These are phyloP conservation scores for Oligophagozyma castellii DNA, from an alignment of 1,139 yeast genomes.

Conservation along the genomic window DNA sequence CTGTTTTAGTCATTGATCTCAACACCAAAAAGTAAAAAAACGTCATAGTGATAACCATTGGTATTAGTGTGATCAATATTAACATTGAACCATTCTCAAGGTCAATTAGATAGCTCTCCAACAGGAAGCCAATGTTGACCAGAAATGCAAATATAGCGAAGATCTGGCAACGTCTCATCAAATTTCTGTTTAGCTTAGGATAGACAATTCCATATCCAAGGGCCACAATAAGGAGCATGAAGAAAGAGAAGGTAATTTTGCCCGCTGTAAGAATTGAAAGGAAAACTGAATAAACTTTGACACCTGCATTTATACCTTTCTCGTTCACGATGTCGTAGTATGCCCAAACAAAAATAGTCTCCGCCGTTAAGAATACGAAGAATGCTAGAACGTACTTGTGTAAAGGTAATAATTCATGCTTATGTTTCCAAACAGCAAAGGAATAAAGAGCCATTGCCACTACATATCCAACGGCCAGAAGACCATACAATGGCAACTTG, in stretches of 20 bases:
- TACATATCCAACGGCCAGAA: slow-evolving; percentile 70
- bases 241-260: slow-evolving; percentile 79
- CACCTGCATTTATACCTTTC: slow-evolving; percentile 43
- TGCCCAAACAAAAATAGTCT: slow-evolving; percentile 83
- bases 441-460: slow-evolving; percentile 71
- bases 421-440: slow-evolving; percentile 74
- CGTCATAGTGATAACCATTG: slow-evolving; percentile 57
- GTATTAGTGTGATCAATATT: slow-evolving; percentile 40
- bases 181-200: slow-evolving; percentile 61
- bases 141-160: slow-evolving; percentile 63
- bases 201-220: slow-evolving; percentile 91
- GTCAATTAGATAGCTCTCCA: slow-evolving; percentile 48
- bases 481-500: slow-evolving; percentile 78
- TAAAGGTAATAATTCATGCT: slow-evolving; percentile 77
- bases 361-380: slow-evolving; percentile 69
- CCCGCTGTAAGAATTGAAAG: slow-evolving; percentile 68
- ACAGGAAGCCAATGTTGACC: slow-evolving; percentile 52
- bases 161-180: slow-evolving; percentile 71
- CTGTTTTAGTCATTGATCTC: slow-evolving; percentile 60
- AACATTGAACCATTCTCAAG: slow-evolving; percentile 30
- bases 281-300: slow-evolving; percentile 61
- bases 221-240: slow-evolving; percentile 70
- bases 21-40: slow-evolving; percentile 65
- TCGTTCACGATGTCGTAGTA: slow-evolving; percentile 76
- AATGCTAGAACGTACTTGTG: slow-evolving; percentile 84